Percentiles rank a stretch among this genome's conserved stretches.
Evolutionary conservation across 768 basidiomycete species (phyloP).

Genomic region (Piloderma croceum): DNA sequence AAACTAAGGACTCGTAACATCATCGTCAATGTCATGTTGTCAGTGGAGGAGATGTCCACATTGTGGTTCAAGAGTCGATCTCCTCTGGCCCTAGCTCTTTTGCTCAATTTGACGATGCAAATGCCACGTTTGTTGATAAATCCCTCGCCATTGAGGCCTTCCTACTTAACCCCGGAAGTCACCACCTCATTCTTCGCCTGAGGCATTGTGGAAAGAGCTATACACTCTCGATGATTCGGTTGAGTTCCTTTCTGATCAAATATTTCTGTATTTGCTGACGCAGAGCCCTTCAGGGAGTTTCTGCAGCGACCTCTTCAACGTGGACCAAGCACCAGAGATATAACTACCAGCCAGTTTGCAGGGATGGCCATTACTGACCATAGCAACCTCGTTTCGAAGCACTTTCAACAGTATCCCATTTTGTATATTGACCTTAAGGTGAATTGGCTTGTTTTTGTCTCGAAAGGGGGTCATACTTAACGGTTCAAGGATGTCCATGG

Average conservation of each 20-base stretch:
- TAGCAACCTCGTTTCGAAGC: slow-evolving; percentile 6
- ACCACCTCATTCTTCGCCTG: slow-evolving; percentile 11
- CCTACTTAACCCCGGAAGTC: slow-evolving; percentile 7
- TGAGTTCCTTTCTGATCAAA: too few species aligned
- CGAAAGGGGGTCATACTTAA: slow-evolving; percentile 8
- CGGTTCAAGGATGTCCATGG: slow-evolving; percentile 7
- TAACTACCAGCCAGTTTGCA: slow-evolving; percentile 9
- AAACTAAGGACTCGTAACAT: too few species aligned
- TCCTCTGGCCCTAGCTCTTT: slow-evolving; percentile 8
- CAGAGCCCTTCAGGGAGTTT: slow-evolving; percentile 9
- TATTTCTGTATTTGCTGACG: slow-evolving; percentile 6
- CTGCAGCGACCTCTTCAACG: slow-evolving; percentile 9
- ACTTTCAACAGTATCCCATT: slow-evolving; percentile 9
- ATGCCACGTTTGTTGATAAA: slow-evolving; percentile 12
- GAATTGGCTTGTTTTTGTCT: slow-evolving; percentile 8
- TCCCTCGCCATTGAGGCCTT: slow-evolving; percentile 11
- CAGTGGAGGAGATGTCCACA: slow-evolving; percentile 9
- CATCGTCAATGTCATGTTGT: slow-evolving; percentile 4
- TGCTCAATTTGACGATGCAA: slow-evolving; percentile 4
- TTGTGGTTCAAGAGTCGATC: slow-evolving; percentile 10
- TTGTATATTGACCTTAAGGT: slow-evolving; percentile 9
- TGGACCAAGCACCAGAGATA: slow-evolving; percentile 6
- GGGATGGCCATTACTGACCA: slow-evolving; percentile 9
- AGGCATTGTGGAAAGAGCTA: slow-evolving; percentile 10
- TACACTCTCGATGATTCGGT: slow-evolving; percentile 11